A percentile compares a stretch with the other conserved stretches of the same genome.
Evolutionary conservation across 192 early-diverging fungal genomes (phyloP).

Genomic region (Chytriomyces hyalinus): DNA sequence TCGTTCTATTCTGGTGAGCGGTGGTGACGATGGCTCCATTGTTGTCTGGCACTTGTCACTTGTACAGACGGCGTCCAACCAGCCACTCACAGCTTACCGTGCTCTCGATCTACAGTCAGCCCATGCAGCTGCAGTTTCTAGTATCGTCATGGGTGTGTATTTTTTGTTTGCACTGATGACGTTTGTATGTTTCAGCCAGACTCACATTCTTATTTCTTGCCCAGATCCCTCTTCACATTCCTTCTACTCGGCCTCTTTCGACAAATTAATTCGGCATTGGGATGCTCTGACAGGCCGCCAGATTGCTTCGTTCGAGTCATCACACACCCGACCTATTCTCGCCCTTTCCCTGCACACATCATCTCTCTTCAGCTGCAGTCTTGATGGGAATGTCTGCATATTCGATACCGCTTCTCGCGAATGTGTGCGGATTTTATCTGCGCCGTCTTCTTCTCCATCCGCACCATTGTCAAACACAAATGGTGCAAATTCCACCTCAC

Average conservation of each 20-base stretch:
- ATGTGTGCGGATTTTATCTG: constrained; percentile 34
- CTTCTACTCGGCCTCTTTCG: constrained; percentile 42
- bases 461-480: neutral
- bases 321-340: constrained; percentile 40
- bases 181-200: neutral
- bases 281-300: constrained; percentile 32
- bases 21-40: constrained; percentile 41
- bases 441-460: neutral
- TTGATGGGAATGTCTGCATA: constrained; percentile 42
- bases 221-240: neutral
- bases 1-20: constrained; percentile 22
- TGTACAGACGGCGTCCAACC: too few species aligned
- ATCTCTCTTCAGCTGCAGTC: constrained; percentile 37
- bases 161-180: neutral
- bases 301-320: constrained; percentile 17
- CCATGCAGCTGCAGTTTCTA: constrained; percentile 34
- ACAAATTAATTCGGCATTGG: constrained; percentile 36
- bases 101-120: constrained; percentile 30
- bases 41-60: constrained; percentile 28
- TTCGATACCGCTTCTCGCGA: constrained; percentile 45
- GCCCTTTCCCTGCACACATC: constrained; percentile 36
- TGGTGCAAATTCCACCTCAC: neutral
- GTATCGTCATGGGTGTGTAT: constrained; percentile 27
- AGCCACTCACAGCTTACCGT: neutral
- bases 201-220: neutral